phyloP scores from a whole-genome alignment of 106 monocot genomes.

The Dendrobium officinale region DNA sequence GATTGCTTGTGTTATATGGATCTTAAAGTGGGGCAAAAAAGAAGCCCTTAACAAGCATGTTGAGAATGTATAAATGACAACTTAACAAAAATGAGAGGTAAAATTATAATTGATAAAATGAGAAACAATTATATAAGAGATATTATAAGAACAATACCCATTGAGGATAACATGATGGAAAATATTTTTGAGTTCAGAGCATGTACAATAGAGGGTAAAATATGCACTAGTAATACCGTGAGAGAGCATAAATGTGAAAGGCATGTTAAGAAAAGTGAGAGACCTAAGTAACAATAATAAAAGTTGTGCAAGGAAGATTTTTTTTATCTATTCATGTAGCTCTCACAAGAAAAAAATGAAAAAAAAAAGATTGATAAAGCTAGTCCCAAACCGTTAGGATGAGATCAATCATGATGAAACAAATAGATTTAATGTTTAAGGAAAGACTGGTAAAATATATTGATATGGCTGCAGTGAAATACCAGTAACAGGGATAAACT shows the following conservation, averaged over 20 bases:
- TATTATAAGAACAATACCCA: not conserved
- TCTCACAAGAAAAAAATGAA: not conserved
- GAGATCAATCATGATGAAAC: not conserved
- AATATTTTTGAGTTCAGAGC: not conserved
- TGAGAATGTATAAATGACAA: not conserved
- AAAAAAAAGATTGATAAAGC: not conserved
- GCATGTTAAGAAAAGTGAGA: not conserved
- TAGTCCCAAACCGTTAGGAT: not conserved
- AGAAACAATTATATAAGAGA: not conserved
- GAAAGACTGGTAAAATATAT: not conserved
- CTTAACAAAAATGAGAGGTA: not conserved
- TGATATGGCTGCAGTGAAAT: constrained; percentile 1
- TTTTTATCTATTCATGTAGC: not conserved
- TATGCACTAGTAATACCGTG: too few species aligned
- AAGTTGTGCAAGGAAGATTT: constrained; percentile 1
- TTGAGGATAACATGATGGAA: not conserved
- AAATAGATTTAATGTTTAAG: not conserved
- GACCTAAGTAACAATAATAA: not conserved
- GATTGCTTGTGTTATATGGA: not conserved
- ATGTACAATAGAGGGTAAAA: not conserved
- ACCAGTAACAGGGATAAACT: constrained; percentile 89
- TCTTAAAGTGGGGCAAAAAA: not conserved
- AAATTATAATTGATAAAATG: not conserved
- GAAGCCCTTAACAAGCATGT: not conserved
- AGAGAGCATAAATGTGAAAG: not conserved